A percentile compares a stretch with the other conserved stretches of the same genome.
These are phyloP conservation scores for Trichosanthes truncata DNA, from an alignment of 306 rosid genomes.

Conservation along the genomic window DNA sequence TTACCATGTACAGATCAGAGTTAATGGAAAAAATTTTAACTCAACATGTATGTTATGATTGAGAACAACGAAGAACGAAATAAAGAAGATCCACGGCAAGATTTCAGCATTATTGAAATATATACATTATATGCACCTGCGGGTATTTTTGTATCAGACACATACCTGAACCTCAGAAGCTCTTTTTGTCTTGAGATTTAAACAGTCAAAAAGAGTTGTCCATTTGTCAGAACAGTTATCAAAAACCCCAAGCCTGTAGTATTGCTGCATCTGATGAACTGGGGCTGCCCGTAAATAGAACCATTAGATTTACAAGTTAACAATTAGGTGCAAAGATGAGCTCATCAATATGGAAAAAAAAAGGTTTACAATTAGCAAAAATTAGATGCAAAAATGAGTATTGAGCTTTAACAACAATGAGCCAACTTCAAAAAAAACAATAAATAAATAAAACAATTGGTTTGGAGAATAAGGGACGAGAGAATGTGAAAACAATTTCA, in stretches of 20 bases:
- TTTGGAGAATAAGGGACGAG: neutral
- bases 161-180: conserved; percentile 51
- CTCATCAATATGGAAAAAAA: neutral
- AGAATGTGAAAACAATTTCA: neutral
- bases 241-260: conserved; percentile 66
- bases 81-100: neutral
- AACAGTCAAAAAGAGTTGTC: conserved; percentile 52
- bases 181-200: conserved; percentile 62
- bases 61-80: neutral
- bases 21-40: neutral
- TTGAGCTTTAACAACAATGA: neutral
- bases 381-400: neutral
- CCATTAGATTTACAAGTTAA: neutral
- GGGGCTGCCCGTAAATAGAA: conserved; percentile 49
- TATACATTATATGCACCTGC: neutral
- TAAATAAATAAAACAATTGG: neutral
- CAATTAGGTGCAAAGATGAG: neutral
- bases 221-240: conserved; percentile 67
- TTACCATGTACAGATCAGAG: neutral
- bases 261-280: conserved; percentile 87
- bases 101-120: neutral
- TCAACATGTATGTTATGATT: neutral
- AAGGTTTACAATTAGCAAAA: neutral
- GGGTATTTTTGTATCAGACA: neutral
- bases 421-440: neutral